Evolutionary conservation across 306 rosid species (phyloP).

Genomic region (Rosa rugosa): DNA sequence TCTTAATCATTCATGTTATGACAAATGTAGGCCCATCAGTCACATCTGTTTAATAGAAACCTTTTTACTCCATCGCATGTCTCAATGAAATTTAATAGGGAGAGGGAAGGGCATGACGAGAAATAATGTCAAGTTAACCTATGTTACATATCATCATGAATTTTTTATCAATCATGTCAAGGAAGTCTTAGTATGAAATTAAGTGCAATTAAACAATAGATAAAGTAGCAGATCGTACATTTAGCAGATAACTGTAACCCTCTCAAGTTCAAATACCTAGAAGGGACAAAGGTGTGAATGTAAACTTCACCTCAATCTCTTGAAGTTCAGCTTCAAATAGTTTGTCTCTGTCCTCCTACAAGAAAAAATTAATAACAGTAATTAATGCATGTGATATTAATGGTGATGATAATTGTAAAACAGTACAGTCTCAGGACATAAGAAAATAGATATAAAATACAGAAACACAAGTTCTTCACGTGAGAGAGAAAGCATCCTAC

Average conservation of each 20-base stretch:
- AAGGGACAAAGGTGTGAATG: neutral
- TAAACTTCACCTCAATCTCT: conserved; percentile 79
- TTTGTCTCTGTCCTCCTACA: conserved; percentile 84
- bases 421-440: conserved; percentile 24
- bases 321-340: conserved; percentile 90
- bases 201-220: neutral
- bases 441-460: neutral
- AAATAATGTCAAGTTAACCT: neutral
- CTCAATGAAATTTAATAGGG: neutral
- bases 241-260: neutral
- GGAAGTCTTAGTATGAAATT: neutral
- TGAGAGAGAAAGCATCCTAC: conserved; percentile 34
- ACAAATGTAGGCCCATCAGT: neutral
- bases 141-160: neutral
- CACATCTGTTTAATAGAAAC: neutral
- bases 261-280: neutral
- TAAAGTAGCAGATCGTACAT: neutral
- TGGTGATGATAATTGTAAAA: neutral
- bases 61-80: neutral
- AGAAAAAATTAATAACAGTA: neutral
- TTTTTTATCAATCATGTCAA: neutral
- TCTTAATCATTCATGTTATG: neutral
- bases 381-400: neutral
- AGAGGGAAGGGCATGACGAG: neutral
- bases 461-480: conserved; percentile 18